Evolutionary conservation across 176 grass and related monocot genomes (phyloP).

Genomic region (Lolium rigidum): DNA sequence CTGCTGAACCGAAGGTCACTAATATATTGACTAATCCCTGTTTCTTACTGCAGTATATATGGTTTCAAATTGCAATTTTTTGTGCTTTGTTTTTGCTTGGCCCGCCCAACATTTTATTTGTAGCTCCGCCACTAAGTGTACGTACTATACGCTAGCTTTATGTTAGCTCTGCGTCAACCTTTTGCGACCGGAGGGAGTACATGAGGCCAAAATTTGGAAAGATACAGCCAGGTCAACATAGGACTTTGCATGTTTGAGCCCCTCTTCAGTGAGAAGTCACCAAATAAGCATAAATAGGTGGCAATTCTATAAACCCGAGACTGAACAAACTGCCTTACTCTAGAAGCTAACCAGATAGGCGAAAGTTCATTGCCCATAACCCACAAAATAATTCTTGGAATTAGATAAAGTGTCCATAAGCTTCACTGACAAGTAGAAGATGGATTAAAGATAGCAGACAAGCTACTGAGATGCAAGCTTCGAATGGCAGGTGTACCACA

Average conservation of each 20-base stretch:
- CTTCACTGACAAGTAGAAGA: neutral
- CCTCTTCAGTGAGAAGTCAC: neutral
- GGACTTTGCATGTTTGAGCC: neutral
- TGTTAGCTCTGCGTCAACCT: too few species aligned
- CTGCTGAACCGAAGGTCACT: too few species aligned
- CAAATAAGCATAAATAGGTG: constrained; percentile 32
- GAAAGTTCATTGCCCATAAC: neutral
- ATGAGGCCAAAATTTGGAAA: neutral
- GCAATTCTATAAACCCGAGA: neutral
- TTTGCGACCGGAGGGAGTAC: too few species aligned
- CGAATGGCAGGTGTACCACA: neutral
- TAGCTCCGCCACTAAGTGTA: too few species aligned
- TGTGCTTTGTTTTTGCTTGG: too few species aligned
- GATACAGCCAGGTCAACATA: neutral
- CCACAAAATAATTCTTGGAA: neutral
- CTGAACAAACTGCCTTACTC: neutral
- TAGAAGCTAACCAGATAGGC: neutral
- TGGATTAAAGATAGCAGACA: neutral
- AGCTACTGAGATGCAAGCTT: neutral
- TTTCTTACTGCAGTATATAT: too few species aligned
- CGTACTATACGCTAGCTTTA: too few species aligned
- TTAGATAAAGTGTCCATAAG: neutral
- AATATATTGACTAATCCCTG: too few species aligned
- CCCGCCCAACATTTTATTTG: too few species aligned
- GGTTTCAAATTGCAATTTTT: too few species aligned